Evolutionary conservation across 2,329 filamentous ascomycete species (phyloP).

Genomic region (Colletotrichum australisinense): DNA sequence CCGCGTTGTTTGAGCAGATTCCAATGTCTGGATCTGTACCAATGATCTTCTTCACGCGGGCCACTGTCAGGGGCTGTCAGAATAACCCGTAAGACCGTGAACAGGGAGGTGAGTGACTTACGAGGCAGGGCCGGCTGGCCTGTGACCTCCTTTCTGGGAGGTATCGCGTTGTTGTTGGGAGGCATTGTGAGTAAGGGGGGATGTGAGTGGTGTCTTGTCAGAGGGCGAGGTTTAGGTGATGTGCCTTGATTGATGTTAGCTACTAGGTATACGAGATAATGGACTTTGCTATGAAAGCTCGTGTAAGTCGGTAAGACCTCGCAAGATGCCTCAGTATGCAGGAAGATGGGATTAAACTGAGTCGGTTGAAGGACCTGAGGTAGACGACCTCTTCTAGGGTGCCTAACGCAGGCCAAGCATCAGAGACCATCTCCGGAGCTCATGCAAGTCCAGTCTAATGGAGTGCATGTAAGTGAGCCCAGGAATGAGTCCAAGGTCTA

Average conservation of each 20-base stretch:
- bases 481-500: background rate
- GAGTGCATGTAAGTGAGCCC: background rate
- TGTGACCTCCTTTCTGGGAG: conserved; percentile 83
- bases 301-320: background rate
- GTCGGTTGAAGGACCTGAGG: background rate
- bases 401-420: background rate
- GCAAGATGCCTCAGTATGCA: background rate
- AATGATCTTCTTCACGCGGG: conserved; percentile 96
- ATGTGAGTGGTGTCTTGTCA: background rate
- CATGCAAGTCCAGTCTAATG: background rate
- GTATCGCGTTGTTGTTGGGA: conserved; percentile 88
- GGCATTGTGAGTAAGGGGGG: conserved; percentile 70
- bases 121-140: conserved; percentile 87
- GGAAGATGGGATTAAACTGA: background rate
- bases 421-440: background rate
- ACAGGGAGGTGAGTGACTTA: conserved; percentile 57
- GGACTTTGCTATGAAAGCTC: conserved; percentile 21
- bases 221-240: background rate
- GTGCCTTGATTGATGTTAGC: conserved; percentile 13
- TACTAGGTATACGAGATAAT: conserved; percentile 34
- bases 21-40: conserved; percentile 86
- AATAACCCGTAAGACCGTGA: background rate
- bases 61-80: conserved; percentile 67
- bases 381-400: background rate
- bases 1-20: conserved; percentile 91